Base-by-base conservation (phyloP, 1,139 yeast genomes). In the Yamadazyma aaseri region DNA sequence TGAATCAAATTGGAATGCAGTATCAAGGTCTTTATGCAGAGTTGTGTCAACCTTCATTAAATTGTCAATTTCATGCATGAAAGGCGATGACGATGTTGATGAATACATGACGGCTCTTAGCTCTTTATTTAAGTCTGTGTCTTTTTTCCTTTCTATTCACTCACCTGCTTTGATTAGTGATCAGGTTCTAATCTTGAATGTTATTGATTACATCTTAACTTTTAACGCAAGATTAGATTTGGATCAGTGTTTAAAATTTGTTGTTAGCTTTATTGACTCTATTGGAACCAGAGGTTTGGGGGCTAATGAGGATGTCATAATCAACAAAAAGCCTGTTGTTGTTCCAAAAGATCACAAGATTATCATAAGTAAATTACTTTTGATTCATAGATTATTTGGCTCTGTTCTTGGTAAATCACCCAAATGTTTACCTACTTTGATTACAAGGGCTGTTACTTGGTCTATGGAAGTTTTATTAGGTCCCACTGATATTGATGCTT, bases 21-120 rank as follows among this genome's bases (percentile, higher is more conserved):
- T 75, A 35, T 79, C 86, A 3, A 69, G 86, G 50, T 75, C 86
- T 0, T 59, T 79, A 32, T 80, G 86, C 46, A 71, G 90, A 39
- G 68, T 78, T 13, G 67, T 77, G 21, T 65, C 77, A 6, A 57
- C 78, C 35, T 51, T 81, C 29, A 51, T 81, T 38, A 71, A 68
- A 44, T 55, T 69, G 31, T 60, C 71, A 1, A 54, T 65, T 20
- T 38, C 41, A 22, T 53, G 72, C 1, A 51, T 62, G 42, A 33
- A 21, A 20, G 36, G 30, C 15, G 46, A 43, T 16, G 49, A 50
- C 12, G 37, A 45, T 9, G 40, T 47, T 2, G 64, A 59, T 27
- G 55, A 47, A 11, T 78, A 71, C 46, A 53, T 47, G 38, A 48
- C 47, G 34, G 56, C 56, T 23, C 60, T 56, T 35, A 47, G 44